Evolutionary conservation across 2,329 filamentous ascomycete genomes (phyloP), one percentile per base, ranked within the genome.

Genomic region (Alternaria hordeiaustralica): DNA sequence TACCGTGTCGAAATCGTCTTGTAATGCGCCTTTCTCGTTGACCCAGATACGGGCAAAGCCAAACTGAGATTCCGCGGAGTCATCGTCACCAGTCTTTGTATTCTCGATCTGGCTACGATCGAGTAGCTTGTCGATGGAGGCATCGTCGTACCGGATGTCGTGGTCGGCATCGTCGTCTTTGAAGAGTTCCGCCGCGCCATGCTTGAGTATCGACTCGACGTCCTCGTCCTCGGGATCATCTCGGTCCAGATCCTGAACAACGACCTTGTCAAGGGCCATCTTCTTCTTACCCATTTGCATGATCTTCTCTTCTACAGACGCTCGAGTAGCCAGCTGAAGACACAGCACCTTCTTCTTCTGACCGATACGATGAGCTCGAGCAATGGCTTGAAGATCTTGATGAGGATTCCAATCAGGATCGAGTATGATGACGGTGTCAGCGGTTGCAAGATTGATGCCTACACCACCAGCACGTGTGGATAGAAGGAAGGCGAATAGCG

Each of bases 361-460:
- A 0, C 96, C 96, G 67, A 99, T 98, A 25, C 96, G 91, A 80
- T 99, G 96, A 18, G 95, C 96, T 68, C 96, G 90, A 28, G 95
- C 97, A 28, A 99, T 86, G 0, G 96, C 96, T 79, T 99, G 96
- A 44, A 99, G 92, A 74, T 99, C 96, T 80, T 99, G 96, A 75
- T 99, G 96, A 0, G 96, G 96, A 66, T 99, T 99, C 84, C 97
- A 98, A 76, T 99, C 96, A 0, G 93, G 93, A 72, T 99, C 94
- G 69, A 98, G 89, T 69, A 99, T 97, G 68, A 99, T 97, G 65
- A 99, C 96, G 0, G 96, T 99, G 75, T 99, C 96, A 3, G 96
- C 96, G 8, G 94, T 97, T 0, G 96, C 96, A 59, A 99, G 86
- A 76, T 99, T 99, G 83, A 99, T 99, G 15, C 96, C 96, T 0